Evolutionary conservation across 352 stramenopile genomes (phyloP).

Genomic region (Globisporangium emineosum): DNA sequence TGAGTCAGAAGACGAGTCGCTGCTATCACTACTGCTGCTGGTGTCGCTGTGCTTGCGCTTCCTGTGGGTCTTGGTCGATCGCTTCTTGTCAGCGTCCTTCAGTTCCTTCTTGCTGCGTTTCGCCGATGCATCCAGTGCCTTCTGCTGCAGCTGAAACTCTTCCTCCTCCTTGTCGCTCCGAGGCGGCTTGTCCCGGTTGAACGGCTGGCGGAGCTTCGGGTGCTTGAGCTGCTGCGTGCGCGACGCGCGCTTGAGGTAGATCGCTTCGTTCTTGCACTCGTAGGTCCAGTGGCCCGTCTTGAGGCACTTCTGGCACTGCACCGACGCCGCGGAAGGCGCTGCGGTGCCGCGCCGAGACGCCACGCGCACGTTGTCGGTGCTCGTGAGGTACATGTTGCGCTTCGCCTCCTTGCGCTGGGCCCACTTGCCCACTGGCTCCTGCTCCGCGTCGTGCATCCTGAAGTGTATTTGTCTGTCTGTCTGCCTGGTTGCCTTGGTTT

Average conservation of each 20-base stretch:
- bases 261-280: constrained; percentile 84
- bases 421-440: constrained; percentile 60
- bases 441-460: constrained; percentile 32
- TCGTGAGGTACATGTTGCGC: constrained; percentile 84
- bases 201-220: constrained; percentile 74
- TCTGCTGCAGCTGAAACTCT: constrained; percentile 16
- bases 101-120: constrained; percentile 17
- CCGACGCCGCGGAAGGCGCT: constrained; percentile 19
- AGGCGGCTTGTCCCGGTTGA: constrained; percentile 75
- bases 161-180: constrained; percentile 39
- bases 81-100: constrained; percentile 15
- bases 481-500: background rate
- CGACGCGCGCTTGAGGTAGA: constrained; percentile 77
- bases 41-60: constrained; percentile 23
- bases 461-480: background rate
- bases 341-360: constrained; percentile 36
- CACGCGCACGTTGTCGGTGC: constrained; percentile 66
- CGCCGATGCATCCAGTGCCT: constrained; percentile 12
- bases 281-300: constrained; percentile 80
- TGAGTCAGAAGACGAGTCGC: constrained; percentile 19
- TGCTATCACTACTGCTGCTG: constrained; percentile 30
- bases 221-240: constrained; percentile 79
- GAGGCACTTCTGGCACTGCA: constrained; percentile 85
- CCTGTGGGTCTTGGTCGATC: constrained; percentile 20
- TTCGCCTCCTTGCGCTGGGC: constrained; percentile 69